Evolutionary conservation across 78 protist species (phyloP).

Genomic region (Dictyostelium citrinum): DNA sequence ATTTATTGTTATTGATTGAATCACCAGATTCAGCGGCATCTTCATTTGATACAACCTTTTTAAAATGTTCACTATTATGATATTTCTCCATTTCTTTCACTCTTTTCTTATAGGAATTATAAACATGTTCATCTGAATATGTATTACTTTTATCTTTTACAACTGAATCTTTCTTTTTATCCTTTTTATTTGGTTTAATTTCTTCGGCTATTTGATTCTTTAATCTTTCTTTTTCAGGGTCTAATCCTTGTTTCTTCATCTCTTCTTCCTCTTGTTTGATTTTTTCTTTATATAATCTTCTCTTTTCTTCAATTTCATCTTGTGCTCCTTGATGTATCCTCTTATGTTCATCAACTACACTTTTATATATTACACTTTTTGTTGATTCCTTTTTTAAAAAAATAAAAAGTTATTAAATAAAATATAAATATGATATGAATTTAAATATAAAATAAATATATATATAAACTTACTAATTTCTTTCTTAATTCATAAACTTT

Average conservation of each 20-base stretch:
- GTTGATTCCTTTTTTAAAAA: slow-evolving; percentile 10
- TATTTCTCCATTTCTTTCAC: slow-evolving; percentile 43
- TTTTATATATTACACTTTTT: slow-evolving; percentile 30
- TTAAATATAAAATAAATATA: not conserved
- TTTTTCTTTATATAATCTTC: slow-evolving; percentile 39
- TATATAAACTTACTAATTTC: slow-evolving; percentile 62
- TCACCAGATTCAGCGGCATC: not conserved
- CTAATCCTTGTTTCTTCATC: slow-evolving; percentile 56
- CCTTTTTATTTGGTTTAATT: not conserved
- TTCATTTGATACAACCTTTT: not conserved
- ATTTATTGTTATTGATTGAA: not conserved
- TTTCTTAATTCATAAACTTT: slow-evolving; percentile 31
- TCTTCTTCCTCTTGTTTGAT: slow-evolving; percentile 40
- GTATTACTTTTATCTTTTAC: not conserved
- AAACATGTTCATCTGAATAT: slow-evolving; percentile 12
- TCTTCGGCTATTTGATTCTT: slow-evolving; percentile 43
- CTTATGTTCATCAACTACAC: slow-evolving; percentile 74
- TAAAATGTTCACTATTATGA: slow-evolving; percentile 35
- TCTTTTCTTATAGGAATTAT: slow-evolving; percentile 55
- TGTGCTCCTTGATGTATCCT: slow-evolving; percentile 37
- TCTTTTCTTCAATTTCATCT: slow-evolving; percentile 43
- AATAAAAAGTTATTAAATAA: not conserved
- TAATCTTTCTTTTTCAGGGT: slow-evolving; percentile 62
- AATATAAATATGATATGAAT: too few species aligned
- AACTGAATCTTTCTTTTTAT: not conserved